Conservation (phyloP, 2,329 filamentous ascomycete genomes). For the Aspergillus aculeatus region DNA sequence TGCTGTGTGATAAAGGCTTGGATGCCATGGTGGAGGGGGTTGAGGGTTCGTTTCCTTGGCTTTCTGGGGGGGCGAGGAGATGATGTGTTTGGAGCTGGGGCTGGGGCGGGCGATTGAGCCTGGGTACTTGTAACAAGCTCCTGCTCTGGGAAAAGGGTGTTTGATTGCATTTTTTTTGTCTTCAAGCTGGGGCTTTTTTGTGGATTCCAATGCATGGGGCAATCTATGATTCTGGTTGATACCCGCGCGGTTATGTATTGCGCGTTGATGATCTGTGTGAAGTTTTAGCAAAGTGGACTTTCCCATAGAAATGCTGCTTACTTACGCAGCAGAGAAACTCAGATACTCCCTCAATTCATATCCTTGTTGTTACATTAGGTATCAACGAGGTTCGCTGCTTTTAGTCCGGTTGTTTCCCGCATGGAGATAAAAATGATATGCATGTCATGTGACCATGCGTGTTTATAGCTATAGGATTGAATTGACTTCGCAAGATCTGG, state of each 20-base stretch:
- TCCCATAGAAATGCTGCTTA: too few species aligned
- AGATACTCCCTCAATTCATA: background rate
- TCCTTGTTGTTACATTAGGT: background rate
- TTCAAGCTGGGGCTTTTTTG: background rate
- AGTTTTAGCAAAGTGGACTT: background rate
- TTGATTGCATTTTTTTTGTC: background rate
- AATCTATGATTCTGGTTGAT: background rate
- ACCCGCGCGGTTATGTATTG: background rate
- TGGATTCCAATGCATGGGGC: background rate
- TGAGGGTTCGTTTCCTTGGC: constrained; percentile 8
- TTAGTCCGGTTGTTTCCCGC: background rate
- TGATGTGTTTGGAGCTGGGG: background rate
- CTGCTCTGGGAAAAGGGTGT: background rate
- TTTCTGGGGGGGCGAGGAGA: background rate
- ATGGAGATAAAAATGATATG: background rate
- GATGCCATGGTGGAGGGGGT: constrained; percentile 35
- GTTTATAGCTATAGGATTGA: too few species aligned
- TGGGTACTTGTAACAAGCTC: background rate
- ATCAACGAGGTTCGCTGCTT: background rate
- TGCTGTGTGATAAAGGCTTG: constrained; percentile 29
- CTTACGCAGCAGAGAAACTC: too few species aligned
- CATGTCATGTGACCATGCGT: background rate
- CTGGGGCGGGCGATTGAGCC: background rate
- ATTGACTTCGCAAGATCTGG: too few species aligned
- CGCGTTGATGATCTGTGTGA: background rate